Evolutionary conservation across 306 rosid species (phyloP), one percentile per base, ranked within the genome.

Genomic region (Cucumis hystrix): DNA sequence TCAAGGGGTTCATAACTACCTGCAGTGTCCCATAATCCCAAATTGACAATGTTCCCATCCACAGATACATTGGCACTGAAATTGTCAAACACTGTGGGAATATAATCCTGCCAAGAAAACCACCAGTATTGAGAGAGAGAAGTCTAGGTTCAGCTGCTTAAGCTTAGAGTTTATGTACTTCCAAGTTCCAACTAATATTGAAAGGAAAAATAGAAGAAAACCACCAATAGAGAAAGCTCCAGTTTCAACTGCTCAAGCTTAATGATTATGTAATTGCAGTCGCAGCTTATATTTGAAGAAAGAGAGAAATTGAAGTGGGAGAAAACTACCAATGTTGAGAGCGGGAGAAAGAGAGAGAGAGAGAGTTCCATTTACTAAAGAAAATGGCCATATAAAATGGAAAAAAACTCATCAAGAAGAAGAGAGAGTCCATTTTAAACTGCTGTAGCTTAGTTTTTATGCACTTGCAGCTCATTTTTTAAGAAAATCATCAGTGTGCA

Each of bases 1-100:
- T 70, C 14, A 25, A 70, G 74, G 62, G 17, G 54, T 30, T 43
- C 15, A 74, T 64, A 79, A 64, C 17, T 85, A 96, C 99, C 99
- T 85, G 99, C 99, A 39, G 99, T 96, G 77, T 96, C 99, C 99
- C 99, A 96, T 40, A 96, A 84, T 62, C 99, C 98, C 87, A 96
- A 82, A 85, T 92, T 96, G 40, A 96, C 97, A 77, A 92, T 92
- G 82, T 60, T 92, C 70, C 99, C 98, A 87, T 92, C 99, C 88
- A 91, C 98, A 66, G 97, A 84, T n/a, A 96, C 98, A 86, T 96
- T 96, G 62, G 99, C 98, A 86, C 99, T 96, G 79, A 96, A 96
- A 72, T 96, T 96, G 88, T 96, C 99, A 84, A 96, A 96, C 1
- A 96, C 99, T 40, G 99, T 96, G 6, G 99, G 99, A 79, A 91